Evolutionary conservation across 164 flowering plant species (phyloP), one percentile per base, ranked within the genome.

Genomic region (Malania oleifera): DNA sequence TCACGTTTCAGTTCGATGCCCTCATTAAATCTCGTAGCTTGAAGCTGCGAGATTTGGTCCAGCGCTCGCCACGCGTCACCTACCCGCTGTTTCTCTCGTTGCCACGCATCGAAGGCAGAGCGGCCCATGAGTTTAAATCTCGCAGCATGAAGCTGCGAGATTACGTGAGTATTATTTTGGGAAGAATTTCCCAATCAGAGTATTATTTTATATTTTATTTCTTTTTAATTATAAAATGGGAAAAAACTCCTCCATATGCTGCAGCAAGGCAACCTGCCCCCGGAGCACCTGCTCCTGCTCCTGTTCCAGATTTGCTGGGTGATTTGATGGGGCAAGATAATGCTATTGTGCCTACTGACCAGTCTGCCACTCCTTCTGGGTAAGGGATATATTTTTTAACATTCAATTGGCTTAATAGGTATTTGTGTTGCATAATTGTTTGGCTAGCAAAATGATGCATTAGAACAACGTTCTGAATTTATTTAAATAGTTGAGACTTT

Each of bases 301-400:
- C 90, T 20, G 88, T 86, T 47, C 99, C 97, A 23, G 99, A 95
- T 76, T 67, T 95, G 51, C 86, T 95, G 57, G 96, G 96, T 64
- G 99, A 95, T 71, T 73, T 95, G 55, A 89, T 89, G 1, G 96
- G 99, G 62, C 53, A 85, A 64, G 97, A 88, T 66, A 77, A 66
- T 79, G 89, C 96, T 37, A 77, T 85, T 61, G 99, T 85, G 39
- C 84, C 99, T 17, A 78, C 72, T 70, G 99, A 91, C 59, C 81
- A 85, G 75, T 89, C 90, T 27, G 58, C 77, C 41, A 57, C 73
- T 22, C 79, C 84, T 34, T 63, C 83, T 52, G 84, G 85, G 99
- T 93, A 64, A 74, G 91, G n/a, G 43, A 34, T 17, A 46, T 7
- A 47, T 17, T 37, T 37, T 15, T 10, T 11, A 14, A 24, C 27